Percentiles rank a stretch among this genome's conserved stretches.
phyloP scores from a whole-genome alignment of 768 basidiomycete species.

The Russula dissimulans region DNA sequence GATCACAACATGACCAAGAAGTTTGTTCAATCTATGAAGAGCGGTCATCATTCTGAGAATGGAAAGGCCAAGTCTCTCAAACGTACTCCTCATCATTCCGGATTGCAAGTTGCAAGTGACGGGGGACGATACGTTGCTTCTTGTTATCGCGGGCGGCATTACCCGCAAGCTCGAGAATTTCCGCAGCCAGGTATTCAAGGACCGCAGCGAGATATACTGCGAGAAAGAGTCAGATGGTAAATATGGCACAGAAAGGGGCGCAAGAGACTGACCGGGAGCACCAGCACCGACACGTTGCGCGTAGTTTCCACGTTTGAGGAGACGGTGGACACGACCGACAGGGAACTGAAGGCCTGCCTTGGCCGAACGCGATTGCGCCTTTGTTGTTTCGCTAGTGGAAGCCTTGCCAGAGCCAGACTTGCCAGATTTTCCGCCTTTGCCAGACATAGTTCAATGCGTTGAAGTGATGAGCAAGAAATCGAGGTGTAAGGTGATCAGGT shows the following conservation, averaged over 20 bases:
- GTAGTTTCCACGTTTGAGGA: slow-evolving; percentile 79
- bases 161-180: slow-evolving; percentile 88
- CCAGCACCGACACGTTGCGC: slow-evolving; percentile 83
- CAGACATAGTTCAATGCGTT: slow-evolving; percentile 43
- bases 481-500: neutral
- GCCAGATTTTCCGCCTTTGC: slow-evolving; percentile 40
- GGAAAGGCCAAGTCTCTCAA: neutral
- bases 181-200: slow-evolving; percentile 86
- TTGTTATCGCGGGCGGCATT: slow-evolving; percentile 78
- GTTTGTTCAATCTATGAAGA: slow-evolving; percentile 47
- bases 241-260: neutral
- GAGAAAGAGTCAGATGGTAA: neutral
- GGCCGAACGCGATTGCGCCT: slow-evolving; percentile 60
- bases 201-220: slow-evolving; percentile 84
- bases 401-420: slow-evolving; percentile 36
- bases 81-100: slow-evolving; percentile 83
- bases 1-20: slow-evolving; percentile 80
- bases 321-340: slow-evolving; percentile 89
- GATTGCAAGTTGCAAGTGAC: slow-evolving; percentile 88
- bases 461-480: neutral
- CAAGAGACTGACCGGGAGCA: slow-evolving; percentile 53
- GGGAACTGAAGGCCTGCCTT: slow-evolving; percentile 80
- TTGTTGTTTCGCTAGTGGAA: slow-evolving; percentile 28
- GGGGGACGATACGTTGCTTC: slow-evolving; percentile 91
- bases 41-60: neutral